Evolutionary conservation across 164 flowering plant species (phyloP).

Genomic region (Vitis cinerea): DNA sequence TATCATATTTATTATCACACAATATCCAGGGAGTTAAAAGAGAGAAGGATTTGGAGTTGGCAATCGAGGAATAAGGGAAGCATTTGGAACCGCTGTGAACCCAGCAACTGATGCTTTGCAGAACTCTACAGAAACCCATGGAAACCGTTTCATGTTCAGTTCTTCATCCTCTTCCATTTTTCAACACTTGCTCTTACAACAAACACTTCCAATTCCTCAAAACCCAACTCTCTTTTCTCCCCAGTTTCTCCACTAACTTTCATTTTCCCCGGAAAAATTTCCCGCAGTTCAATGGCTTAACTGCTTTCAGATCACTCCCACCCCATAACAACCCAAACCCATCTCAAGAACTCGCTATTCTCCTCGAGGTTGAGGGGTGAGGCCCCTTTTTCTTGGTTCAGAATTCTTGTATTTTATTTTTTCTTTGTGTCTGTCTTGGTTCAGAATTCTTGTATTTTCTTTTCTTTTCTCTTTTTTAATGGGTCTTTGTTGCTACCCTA

Average conservation of each 20-base stretch:
- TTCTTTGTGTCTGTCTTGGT: not conserved
- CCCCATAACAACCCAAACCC: conserved; percentile 11
- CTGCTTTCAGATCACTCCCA: conserved; percentile 20
- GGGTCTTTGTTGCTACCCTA: not conserved
- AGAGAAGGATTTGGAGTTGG: too few relatives aligned
- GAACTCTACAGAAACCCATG: conserved; percentile 26
- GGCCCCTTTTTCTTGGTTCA: not conserved
- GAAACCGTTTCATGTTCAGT: conserved; percentile 25
- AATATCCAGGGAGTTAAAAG: too few relatives aligned
- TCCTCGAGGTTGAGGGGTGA: conserved; percentile 83
- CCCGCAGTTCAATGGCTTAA: conserved; percentile 14
- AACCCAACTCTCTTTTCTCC: conserved; percentile 3
- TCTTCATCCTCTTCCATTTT: conserved; percentile 9
- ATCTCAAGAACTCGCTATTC: conserved; percentile 50
- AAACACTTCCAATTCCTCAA: not conserved
- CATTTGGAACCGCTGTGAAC: too few relatives aligned
- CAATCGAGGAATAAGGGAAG: too few relatives aligned
- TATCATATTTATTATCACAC: too few relatives aligned
- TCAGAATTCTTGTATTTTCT: not conserved
- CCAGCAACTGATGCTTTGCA: too few relatives aligned
- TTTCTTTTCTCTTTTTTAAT: not conserved
- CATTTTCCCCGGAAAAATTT: conserved; percentile 9
- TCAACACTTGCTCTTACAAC: not conserved
- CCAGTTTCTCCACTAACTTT: conserved; percentile 13
- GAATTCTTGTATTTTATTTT: conserved; percentile 1